Evolutionary conservation across 2,329 filamentous ascomycete species (phyloP).

Genomic region (Emericellopsis atlantica): DNA sequence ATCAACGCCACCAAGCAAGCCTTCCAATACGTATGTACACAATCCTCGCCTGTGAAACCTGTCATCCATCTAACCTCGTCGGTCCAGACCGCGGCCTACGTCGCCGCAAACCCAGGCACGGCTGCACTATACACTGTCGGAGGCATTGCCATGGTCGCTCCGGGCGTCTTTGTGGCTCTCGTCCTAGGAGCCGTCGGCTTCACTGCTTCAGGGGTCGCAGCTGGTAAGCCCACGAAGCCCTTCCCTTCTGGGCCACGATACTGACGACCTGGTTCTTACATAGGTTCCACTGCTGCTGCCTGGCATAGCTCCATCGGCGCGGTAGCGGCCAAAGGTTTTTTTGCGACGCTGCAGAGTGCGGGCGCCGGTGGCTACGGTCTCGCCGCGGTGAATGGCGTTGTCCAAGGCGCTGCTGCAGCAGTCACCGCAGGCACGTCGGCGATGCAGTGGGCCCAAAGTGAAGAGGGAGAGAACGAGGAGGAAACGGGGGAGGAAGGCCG

Average conservation of each 20-base stretch:
- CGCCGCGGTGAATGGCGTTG: slow-evolving; percentile 7
- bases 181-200: not conserved
- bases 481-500: too few relatives aligned
- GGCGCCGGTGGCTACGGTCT: slow-evolving; percentile 14
- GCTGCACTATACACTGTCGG: too few relatives aligned
- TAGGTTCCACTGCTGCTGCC: too few relatives aligned
- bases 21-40: too few relatives aligned
- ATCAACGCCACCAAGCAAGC: too few relatives aligned
- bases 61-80: too few relatives aligned
- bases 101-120: too few relatives aligned
- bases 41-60: too few relatives aligned
- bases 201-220: not conserved
- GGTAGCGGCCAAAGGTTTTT: slow-evolving; percentile 8
- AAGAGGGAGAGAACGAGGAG: too few relatives aligned
- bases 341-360: slow-evolving; percentile 18
- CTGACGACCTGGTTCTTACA: too few relatives aligned
- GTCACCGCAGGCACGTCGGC: slow-evolving; percentile 1
- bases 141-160: not conserved
- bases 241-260: not conserved
- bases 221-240: not conserved
- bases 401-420: slow-evolving; percentile 6
- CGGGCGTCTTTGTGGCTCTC: not conserved
- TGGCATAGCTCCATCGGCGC: not conserved
- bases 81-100: too few relatives aligned
- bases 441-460: slow-evolving; percentile 2